Evolutionary conservation across 306 rosid genomes (phyloP).

Genomic region (Corylus avellana): DNA sequence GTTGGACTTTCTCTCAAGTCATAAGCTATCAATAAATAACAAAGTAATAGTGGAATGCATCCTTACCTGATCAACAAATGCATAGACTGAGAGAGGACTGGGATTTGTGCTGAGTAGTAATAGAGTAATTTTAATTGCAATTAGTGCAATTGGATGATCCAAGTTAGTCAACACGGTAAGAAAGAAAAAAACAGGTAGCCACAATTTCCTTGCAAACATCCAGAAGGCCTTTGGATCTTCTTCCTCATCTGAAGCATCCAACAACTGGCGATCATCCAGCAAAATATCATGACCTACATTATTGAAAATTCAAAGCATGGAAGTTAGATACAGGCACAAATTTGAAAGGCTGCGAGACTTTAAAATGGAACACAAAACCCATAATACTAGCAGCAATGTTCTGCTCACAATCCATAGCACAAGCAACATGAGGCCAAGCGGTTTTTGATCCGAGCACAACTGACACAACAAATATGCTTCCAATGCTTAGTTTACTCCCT

Average conservation of each 20-base stretch:
- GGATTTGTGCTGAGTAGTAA: conserved; percentile 77
- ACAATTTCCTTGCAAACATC: conserved; percentile 52
- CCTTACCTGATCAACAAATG: conserved; percentile 65
- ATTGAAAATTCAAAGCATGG: conserved; percentile 13
- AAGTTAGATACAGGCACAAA: conserved; percentile 14
- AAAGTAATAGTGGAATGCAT: conserved; percentile 11
- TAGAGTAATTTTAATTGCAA: conserved; percentile 45
- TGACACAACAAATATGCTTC: conserved; percentile 52
- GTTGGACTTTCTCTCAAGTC: neutral
- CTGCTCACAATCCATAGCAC: conserved; percentile 75
- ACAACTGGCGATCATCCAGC: conserved; percentile 32
- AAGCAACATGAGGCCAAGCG: conserved; percentile 35
- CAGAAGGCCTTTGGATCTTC: conserved; percentile 34
- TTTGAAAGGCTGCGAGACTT: neutral
- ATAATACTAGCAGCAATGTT: conserved; percentile 27
- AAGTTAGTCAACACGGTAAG: conserved; percentile 53
- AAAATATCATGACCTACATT: conserved; percentile 49
- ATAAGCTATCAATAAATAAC: neutral
- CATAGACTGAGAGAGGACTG: conserved; percentile 71
- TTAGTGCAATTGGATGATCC: conserved; percentile 43
- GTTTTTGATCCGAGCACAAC: conserved; percentile 44
- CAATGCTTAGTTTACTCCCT: conserved; percentile 44
- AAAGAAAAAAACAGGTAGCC: conserved; percentile 64
- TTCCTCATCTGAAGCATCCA: conserved; percentile 41
- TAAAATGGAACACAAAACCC: conserved; percentile 12